Evolutionary conservation across 495 filamentous ascomycete species (phyloP), one percentile per base, ranked within the genome.

Genomic region (Penicillium malachiteum): DNA sequence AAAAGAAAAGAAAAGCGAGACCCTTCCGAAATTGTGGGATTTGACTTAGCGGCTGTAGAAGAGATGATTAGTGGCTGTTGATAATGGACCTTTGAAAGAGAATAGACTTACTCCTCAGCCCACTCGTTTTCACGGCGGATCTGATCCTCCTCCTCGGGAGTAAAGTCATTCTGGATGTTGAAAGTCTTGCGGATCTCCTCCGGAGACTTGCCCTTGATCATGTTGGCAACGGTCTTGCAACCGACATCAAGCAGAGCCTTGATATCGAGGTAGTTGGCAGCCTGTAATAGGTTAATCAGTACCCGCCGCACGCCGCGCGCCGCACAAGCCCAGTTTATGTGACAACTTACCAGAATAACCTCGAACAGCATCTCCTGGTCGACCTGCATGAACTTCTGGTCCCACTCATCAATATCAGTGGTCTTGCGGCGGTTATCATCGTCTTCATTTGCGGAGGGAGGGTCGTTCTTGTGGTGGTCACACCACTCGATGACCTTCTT

Each of bases 311-410:
- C 21, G 21, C 39, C 41, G 9, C n/a, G 11, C 4, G 31, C n/a
- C 30, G 14, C 12, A 35, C 38, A 33, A 26, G 42, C 18, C n/a
- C 47, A 13, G 14, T 3, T 7, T 12, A 12, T 11, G 41, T 12
- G 14, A 42, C n/a, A n/a, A 83, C 89, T 48, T 83, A 96, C 92
- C 31, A 98, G 79, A 58, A 98, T 98, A 67, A 98, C 97, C 78
- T 98, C 94, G 58, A 98, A 98, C 1, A 98, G 83, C 94, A 98
- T 96, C 75, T 98, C 94, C 68, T 98, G 94, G 68, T 98, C 94
- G 8, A 98, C 94, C 74, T 97, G 94, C 94, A 97, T 98, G 71
- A 97, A 98, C 71, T 98, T 98, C 72, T 97, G 94, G 63, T 98
- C 94, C 94, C 94, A 98, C 75, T 98, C 94, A 39, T 97, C 94